Evolutionary conservation across 306 rosid genomes (phyloP).

Genomic region (Datisca glomerata): DNA sequence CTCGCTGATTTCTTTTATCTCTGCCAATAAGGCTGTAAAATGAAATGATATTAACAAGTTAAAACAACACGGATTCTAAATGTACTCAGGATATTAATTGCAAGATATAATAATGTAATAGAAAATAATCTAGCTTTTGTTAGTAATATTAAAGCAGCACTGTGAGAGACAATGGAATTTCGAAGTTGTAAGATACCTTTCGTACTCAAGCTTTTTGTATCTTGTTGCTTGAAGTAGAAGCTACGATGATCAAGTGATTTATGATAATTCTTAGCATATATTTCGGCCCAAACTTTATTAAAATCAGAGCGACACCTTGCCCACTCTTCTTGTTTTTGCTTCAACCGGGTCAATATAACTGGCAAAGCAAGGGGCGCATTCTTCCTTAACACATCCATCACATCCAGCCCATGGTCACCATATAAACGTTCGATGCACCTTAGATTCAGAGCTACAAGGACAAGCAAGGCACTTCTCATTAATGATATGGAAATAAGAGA

Average conservation of each 20-base stretch:
- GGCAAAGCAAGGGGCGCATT: conserved; percentile 85
- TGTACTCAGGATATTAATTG: background rate
- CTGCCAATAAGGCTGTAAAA: conserved; percentile 73
- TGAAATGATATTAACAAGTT: too few species aligned
- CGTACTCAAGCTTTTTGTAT: conserved; percentile 83
- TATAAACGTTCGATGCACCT: conserved; percentile 94
- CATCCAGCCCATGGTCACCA: conserved; percentile 99
- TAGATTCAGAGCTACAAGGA: conserved; percentile 58
- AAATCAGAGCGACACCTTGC: conserved; percentile 89
- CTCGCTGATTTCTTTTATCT: conserved; percentile 96
- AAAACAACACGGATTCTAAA: too few species aligned
- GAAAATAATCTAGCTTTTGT: background rate
- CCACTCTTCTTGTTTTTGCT: conserved; percentile 99
- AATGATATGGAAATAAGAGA: conserved; percentile 17
- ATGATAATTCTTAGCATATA: conserved; percentile 93
- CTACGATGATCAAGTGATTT: conserved; percentile 99
- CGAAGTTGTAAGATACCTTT: conserved; percentile 44
- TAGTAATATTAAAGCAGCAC: background rate
- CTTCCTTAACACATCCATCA: conserved; percentile 81
- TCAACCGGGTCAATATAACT: conserved; percentile 80
- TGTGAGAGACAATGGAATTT: background rate
- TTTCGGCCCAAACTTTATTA: conserved; percentile 96
- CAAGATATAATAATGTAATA: background rate
- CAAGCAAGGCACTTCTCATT: background rate
- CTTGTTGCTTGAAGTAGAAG: conserved; percentile 99